These are phyloP conservation scores for Calonectria pseudoturangicola DNA, from an alignment of 2,329 filamentous ascomycete species.

Conservation along the genomic window DNA sequence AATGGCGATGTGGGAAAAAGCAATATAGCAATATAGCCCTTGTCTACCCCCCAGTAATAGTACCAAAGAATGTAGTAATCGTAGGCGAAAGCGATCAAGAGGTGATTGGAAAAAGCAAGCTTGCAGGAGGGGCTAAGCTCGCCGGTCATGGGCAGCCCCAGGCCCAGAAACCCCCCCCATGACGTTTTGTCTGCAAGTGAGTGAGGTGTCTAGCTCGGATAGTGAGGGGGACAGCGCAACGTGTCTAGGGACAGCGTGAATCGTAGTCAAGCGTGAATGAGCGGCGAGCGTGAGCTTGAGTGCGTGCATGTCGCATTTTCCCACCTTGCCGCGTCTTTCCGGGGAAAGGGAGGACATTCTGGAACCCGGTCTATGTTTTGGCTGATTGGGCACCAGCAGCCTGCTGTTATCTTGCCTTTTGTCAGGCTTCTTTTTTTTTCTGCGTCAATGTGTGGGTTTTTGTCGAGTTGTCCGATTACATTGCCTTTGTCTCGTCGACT, in stretches of 20 bases:
- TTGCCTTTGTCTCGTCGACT: not conserved
- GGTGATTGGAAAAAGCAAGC: constrained; percentile 25
- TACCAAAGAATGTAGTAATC: not conserved
- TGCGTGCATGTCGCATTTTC: constrained; percentile 34
- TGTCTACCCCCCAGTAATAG: not conserved
- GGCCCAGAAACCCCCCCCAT: constrained; percentile 25
- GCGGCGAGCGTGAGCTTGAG: constrained; percentile 35
- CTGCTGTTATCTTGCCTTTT: not conserved
- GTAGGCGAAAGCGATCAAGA: constrained; percentile 19
- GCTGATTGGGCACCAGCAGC: constrained; percentile 14
- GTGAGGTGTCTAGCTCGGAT: constrained; percentile 13
- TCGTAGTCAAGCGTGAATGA: constrained; percentile 19
- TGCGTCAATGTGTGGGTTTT: not conserved
- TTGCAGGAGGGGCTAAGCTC: not conserved
- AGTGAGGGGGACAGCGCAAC: too few relatives aligned
- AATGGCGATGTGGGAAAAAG: constrained; percentile 17
- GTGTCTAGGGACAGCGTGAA: constrained; percentile 4
- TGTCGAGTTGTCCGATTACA: not conserved
- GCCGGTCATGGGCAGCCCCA: not conserved
- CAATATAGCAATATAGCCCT: constrained; percentile 8
- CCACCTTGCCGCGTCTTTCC: constrained; percentile 5
- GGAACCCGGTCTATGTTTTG: constrained; percentile 26
- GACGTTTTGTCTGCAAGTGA: constrained; percentile 21
- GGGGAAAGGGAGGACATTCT: constrained; percentile 28
- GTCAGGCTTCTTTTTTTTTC: not conserved